Percentiles rank a stretch among this genome's conserved stretches.
These are phyloP conservation scores for Phialemoniopsis sp. DNA, from an alignment of 2,329 filamentous ascomycete genomes.

Conservation along the genomic window DNA sequence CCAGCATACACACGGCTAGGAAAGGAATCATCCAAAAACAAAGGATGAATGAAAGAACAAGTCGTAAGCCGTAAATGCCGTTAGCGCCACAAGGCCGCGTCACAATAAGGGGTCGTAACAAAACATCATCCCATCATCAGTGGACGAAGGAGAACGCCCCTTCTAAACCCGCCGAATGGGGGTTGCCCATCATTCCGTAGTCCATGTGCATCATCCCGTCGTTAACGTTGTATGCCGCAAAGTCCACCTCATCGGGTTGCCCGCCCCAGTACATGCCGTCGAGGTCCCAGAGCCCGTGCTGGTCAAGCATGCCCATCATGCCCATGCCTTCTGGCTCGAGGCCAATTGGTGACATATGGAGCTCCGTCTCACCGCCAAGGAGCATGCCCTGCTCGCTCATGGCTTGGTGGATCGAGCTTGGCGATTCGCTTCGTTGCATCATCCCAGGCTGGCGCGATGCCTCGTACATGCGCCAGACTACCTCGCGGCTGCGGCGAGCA, in stretches of 20 bases:
- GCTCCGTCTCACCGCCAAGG: slow-evolving; percentile 28
- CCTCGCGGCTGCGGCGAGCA: slow-evolving; percentile 58
- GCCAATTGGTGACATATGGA: slow-evolving; percentile 48
- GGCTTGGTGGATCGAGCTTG: slow-evolving; percentile 21
- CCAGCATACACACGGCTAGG: too few relatives aligned
- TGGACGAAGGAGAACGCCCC: slow-evolving; percentile 37
- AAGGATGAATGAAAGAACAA: too few relatives aligned
- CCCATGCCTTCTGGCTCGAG: slow-evolving; percentile 41
- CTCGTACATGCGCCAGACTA: slow-evolving; percentile 61
- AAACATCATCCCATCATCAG: slow-evolving; percentile 14
- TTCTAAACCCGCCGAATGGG: slow-evolving; percentile 28
- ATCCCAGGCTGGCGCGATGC: slow-evolving; percentile 35
- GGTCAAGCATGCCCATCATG: slow-evolving; percentile 49
- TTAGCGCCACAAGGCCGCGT: not conserved
- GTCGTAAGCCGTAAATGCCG: slow-evolving; percentile 1
- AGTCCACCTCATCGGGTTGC: slow-evolving; percentile 27
- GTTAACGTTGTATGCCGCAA: slow-evolving; percentile 19
- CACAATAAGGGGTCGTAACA: not conserved
- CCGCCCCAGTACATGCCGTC: slow-evolving; percentile 52
- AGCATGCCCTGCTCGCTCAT: slow-evolving; percentile 29
- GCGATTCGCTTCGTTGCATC: slow-evolving; percentile 15
- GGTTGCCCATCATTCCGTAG: slow-evolving; percentile 31
- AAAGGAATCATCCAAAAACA: too few relatives aligned
- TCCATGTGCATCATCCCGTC: slow-evolving; percentile 29
- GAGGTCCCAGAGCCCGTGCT: slow-evolving; percentile 51